Conservation (phyloP, 2,329 filamentous ascomycete genomes). For the Neofusicoccum cordaticola region DNA sequence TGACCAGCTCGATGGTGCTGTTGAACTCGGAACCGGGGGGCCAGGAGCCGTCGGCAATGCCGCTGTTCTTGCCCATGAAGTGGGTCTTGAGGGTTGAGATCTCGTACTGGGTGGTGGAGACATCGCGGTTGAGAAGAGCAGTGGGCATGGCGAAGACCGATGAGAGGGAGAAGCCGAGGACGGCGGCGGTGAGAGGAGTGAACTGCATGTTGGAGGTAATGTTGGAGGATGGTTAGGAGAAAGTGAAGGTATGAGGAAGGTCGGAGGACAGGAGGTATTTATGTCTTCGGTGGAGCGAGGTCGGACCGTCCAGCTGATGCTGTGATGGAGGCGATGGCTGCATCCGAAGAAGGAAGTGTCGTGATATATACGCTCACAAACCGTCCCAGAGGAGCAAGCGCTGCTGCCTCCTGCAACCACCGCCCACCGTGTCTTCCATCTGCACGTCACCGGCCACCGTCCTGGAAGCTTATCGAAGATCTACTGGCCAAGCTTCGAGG, state of each 20-base stretch:
- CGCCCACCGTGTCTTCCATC: too few species aligned
- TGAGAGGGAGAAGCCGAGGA: background rate
- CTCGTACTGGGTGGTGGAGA: slow-evolving; percentile 18
- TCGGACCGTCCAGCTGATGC: too few species aligned
- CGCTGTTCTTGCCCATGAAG: slow-evolving; percentile 28
- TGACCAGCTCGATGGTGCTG: slow-evolving; percentile 26
- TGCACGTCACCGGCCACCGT: too few species aligned
- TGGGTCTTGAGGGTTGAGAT: slow-evolving; percentile 27
- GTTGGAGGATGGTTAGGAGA: background rate
- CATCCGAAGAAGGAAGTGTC: too few species aligned
- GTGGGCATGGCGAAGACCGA: background rate
- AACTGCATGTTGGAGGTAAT: background rate
- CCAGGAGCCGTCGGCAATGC: slow-evolving; percentile 26
- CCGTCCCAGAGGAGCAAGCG: too few species aligned
- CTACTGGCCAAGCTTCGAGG: background rate
- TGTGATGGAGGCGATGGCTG: too few species aligned
- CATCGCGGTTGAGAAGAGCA: background rate
- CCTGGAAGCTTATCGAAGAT: too few species aligned
- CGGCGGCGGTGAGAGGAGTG: background rate
- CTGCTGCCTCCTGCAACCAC: too few species aligned
- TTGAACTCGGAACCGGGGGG: slow-evolving; percentile 23
- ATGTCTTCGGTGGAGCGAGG: background rate
- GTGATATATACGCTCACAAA: too few species aligned
- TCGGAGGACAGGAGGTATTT: background rate
- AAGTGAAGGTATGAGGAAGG: background rate